Evolutionary conservation across 371 early-diverging fungal genomes (phyloP), one percentile per base, ranked within the genome.

Genomic region (Smittium culicis): DNA sequence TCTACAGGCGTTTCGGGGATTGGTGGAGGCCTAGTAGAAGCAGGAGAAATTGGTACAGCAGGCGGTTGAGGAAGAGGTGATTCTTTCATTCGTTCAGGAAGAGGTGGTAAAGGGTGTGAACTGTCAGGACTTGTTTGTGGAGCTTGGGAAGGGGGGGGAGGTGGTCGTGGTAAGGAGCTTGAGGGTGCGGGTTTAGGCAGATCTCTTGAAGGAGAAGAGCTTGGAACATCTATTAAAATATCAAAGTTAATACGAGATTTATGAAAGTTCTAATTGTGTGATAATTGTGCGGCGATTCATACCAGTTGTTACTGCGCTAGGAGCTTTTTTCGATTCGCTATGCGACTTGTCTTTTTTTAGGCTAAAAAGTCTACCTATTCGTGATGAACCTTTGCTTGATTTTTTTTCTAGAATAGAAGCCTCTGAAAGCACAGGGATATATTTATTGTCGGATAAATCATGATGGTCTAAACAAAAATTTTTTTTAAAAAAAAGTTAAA

Each of bases 61-160:
- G 64, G 24, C 34, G 66, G 57, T 66, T 34, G 61, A 64, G 66
- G 66, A 63, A 31, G 32, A 34, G 31, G 54, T 62, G 66, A 66
- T 5, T 3, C 8, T 60, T 16, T 24, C 20, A 24, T 35, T 27
- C n/a, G 56, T 65, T 65, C 17, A 55, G 29, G 66, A 32, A 14
- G 66, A 66, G 66, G 66, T 27, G 25, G 66, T 24, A 8, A 14
- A 55, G 66, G 66, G 5, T 14, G 66, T 66, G 35, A 65, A 66
- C 8, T 54, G 34, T 32, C 54, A 16, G 58, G 66, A 66, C 14
- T 14, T 11, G 64, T 34, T 17, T 64, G 66, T 14, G 66, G 66
- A 33, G 66, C 29, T 11, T 8, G 66, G 54, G 66, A 65, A 33
- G 66, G 64, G 8, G 63, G 66, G 27, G n/a, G 60, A 59, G 60